These are phyloP conservation scores for Hibiscus mutabilis DNA, from an alignment of 345 rosid genomes.

Conservation along the genomic window DNA sequence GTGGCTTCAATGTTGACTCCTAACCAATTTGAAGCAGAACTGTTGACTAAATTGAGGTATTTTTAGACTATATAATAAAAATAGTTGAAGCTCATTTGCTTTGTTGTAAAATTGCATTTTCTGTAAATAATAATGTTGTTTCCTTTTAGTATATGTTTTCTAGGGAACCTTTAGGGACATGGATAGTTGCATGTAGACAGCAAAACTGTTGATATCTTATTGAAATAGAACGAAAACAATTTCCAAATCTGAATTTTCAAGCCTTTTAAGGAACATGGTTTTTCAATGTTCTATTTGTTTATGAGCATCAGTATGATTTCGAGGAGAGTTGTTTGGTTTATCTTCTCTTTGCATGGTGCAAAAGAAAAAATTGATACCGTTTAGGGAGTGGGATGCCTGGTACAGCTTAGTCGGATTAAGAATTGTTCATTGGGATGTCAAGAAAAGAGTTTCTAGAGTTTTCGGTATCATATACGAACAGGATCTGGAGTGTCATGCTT, in stretches of 20 bases:
- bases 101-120: background rate
- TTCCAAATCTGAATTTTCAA: background rate
- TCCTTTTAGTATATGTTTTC: background rate
- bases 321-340: background rate
- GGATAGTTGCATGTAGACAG: background rate
- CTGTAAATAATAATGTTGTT: background rate
- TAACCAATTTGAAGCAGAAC: constrained; percentile 97
- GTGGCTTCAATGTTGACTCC: constrained; percentile 99
- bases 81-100: background rate
- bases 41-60: constrained; percentile 81
- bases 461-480: background rate
- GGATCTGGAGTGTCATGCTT: background rate
- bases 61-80: background rate
- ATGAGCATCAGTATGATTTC: background rate
- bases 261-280: background rate
- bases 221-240: background rate
- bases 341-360: background rate
- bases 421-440: background rate
- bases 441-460: background rate
- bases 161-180: background rate
- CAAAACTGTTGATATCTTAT: background rate
- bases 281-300: background rate
- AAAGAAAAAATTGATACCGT: background rate
- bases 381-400: background rate
- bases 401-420: background rate